A percentile compares a stretch with the other conserved stretches of the same genome.
phyloP scores from a whole-genome alignment of 2,329 filamentous ascomycete species.

The Lachnellula arida region DNA sequence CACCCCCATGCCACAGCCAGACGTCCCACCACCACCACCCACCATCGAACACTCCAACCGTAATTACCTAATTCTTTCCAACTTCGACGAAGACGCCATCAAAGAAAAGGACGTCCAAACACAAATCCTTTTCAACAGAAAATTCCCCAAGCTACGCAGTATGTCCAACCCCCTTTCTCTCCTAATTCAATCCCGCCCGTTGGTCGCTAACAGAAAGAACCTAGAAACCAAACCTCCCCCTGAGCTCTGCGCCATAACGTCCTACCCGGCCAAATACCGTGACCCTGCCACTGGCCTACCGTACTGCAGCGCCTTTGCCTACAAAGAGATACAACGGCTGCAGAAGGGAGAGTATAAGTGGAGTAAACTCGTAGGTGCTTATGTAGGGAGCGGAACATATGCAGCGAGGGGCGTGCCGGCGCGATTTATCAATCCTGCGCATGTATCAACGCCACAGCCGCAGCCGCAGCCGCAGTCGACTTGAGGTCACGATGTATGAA shows the following conservation, averaged over 20 bases:
- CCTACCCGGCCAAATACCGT: conserved; percentile 72
- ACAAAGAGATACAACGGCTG: conserved; percentile 74
- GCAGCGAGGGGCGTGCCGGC: conserved; percentile 75
- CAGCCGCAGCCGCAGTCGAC: background rate
- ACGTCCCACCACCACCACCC: conserved; percentile 19
- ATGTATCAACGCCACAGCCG: background rate
- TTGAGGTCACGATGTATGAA: conserved; percentile 6
- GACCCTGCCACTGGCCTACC: conserved; percentile 81
- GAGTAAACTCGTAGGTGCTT: conserved; percentile 77
- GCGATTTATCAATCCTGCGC: conserved; percentile 50
- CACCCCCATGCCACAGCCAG: conserved; percentile 13
- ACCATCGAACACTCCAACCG: conserved; percentile 48
- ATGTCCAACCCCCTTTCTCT: conserved; percentile 25
- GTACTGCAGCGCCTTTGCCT: conserved; percentile 76
- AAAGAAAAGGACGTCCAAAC: conserved; percentile 51
- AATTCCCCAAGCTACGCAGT: conserved; percentile 43
- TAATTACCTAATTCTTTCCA: conserved; percentile 54
- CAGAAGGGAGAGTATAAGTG: conserved; percentile 71
- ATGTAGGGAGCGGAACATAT: conserved; percentile 63
- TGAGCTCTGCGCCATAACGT: conserved; percentile 75
- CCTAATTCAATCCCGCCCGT: background rate
- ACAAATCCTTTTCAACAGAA: conserved; percentile 51
- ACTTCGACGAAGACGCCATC: conserved; percentile 46
- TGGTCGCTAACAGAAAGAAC: too few species aligned
- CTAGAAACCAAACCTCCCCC: conserved; percentile 15